phyloP scores from a whole-genome alignment of 768 basidiomycete species.

The Xerocomellus intermedius region DNA sequence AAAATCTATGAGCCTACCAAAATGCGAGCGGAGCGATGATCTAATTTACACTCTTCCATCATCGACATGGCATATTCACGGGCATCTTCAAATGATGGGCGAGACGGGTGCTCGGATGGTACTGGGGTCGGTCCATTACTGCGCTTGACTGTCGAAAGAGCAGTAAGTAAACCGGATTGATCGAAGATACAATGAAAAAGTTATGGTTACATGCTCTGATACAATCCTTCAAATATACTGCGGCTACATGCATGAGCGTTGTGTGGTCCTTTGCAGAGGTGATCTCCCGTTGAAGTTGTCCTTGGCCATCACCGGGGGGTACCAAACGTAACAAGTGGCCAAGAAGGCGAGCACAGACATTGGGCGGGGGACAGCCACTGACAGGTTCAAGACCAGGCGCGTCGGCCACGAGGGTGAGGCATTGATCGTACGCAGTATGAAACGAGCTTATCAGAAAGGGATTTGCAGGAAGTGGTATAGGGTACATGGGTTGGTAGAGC shows the following conservation, averaged over 20 bases:
- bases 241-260: neutral
- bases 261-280: neutral
- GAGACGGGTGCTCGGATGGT: neutral
- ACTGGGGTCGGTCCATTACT: neutral
- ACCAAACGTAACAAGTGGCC: neutral
- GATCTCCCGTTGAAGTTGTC: slow-evolving; percentile 3
- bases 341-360: neutral
- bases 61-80: neutral
- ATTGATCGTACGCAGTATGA: neutral
- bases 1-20: neutral
- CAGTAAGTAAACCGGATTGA: neutral
- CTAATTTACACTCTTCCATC: neutral
- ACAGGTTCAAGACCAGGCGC: neutral
- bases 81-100: neutral
- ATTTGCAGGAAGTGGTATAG: neutral
- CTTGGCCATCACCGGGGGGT: neutral
- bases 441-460: neutral
- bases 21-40: neutral
- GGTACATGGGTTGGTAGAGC: too few relatives aligned
- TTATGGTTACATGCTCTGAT: neutral
- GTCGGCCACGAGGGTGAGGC: neutral
- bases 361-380: neutral
- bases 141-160: neutral
- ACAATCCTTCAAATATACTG: neutral
- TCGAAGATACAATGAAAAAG: neutral